phyloP scores from a whole-genome alignment of 129 eudicot species.

The Flaveria brownii region DNA sequence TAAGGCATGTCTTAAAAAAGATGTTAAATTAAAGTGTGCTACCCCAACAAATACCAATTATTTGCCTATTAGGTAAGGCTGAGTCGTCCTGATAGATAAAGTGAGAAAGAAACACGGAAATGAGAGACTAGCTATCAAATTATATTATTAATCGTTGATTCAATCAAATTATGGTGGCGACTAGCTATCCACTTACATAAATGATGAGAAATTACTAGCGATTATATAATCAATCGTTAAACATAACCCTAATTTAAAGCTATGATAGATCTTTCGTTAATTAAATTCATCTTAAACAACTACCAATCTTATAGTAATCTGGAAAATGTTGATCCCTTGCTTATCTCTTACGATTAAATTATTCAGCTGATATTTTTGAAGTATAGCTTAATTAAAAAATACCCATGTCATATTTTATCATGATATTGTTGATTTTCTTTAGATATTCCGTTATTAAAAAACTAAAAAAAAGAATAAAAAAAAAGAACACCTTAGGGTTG shows the following conservation, averaged over 20 bases:
- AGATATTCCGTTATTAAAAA: neutral
- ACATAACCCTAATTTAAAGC: slow-evolving; percentile 10
- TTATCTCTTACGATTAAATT: neutral
- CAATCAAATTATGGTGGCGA: too few species aligned
- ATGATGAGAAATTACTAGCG: neutral
- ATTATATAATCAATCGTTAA: neutral
- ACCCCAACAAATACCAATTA: too few species aligned
- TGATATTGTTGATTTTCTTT: neutral
- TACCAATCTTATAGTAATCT: neutral
- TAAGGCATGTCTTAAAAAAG: too few species aligned
- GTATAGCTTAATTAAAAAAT: neutral
- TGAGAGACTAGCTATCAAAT: too few species aligned
- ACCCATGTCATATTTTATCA: slow-evolving; percentile 7
- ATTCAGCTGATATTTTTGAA: neutral
- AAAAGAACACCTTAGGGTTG: slow-evolving; percentile 19
- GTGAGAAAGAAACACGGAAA: too few species aligned
- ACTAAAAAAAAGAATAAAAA: neutral
- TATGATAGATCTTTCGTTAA: neutral
- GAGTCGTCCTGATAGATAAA: too few species aligned
- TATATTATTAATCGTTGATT: too few species aligned
- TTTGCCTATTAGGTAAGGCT: too few species aligned
- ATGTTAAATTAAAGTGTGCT: too few species aligned
- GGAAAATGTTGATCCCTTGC: neutral
- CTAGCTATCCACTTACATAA: neutral
- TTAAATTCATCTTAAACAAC: neutral